Percentiles rank a stretch among this genome's conserved stretches.
Conservation (phyloP, 805 yeast genomes). For the Wickerhamomyces xylosicus region DNA sequence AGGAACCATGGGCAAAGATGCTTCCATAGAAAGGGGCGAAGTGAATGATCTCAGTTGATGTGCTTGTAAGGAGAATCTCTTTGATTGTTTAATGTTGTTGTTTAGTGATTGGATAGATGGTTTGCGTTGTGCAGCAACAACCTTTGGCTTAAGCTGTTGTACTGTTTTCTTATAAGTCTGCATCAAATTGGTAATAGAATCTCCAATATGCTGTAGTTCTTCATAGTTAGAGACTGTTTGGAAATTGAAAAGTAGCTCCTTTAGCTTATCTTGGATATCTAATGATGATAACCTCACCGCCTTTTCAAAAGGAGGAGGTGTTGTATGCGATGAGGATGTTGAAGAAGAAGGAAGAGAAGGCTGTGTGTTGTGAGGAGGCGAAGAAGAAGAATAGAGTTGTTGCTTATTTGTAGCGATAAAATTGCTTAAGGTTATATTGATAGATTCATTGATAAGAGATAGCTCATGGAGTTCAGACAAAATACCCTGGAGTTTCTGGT, state of each 20-base stretch:
- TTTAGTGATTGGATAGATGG: neutral
- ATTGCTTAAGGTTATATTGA: neutral
- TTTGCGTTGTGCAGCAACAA: neutral
- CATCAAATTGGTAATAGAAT: neutral
- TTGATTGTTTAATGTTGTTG: neutral
- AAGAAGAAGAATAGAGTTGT: too few relatives aligned
- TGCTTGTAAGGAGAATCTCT: neutral
- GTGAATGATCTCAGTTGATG: neutral
- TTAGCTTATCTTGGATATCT: neutral
- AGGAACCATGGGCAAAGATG: conserved; percentile 3
- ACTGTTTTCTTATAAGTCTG: neutral
- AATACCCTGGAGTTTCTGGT: neutral
- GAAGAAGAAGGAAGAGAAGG: neutral
- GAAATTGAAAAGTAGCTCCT: neutral
- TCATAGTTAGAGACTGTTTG: neutral
- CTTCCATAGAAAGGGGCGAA: conserved; percentile 1
- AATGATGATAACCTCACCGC: neutral
- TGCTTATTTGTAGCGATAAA: too few relatives aligned
- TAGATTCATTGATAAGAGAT: neutral
- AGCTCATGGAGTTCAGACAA: neutral
- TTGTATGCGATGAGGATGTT: neutral
- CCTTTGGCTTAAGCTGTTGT: neutral
- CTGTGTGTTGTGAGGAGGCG: too few relatives aligned
- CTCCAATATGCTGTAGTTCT: neutral
- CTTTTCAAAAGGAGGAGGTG: neutral